Base-by-base conservation (phyloP, 1,284 basidiomycete genomes). In the Neolentinus lepideus region DNA sequence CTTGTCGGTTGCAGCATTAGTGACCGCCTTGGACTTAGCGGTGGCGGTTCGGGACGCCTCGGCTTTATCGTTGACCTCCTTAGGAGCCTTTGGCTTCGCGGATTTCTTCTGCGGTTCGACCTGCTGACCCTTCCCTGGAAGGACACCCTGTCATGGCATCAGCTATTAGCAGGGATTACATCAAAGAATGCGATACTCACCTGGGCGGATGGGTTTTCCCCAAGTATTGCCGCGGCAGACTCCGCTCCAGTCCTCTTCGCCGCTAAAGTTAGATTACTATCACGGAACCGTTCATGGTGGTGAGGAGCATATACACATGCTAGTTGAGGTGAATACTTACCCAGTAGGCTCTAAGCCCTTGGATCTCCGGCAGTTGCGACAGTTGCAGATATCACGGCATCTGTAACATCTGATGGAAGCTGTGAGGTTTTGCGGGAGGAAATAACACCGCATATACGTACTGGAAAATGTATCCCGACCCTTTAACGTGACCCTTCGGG, bases 301-400 rank as follows among this genome's bases (percentile, higher is more conserved):
- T 54, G 56, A 51, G 36, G 10, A 51, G 46, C n/a, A 45, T 6
- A 14, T 11, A 21, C 12, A 21, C 38, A 16, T 50, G 8, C 47
- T 6, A 22, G 6, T 9, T 6, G 9, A 25, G 24, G 21, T 45
- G 29, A 35, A 26, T 25, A 62, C 76, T 43, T 60, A 86, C 86
- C 83, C 83, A 25, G 75, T 76, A 1, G 83, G 74, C 51, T 76
- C 74, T 35, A 85, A 69, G 14, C 85, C 83, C 64, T 81, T 76
- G 11, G 76, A 69, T 67, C 83, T 86, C 54, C 81, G 76, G 67
- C 88, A 90, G 1, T 63, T 65, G 36, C 75, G 73, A 59, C 88
- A 90, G 63, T 83, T 87, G 67, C 88, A 90, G 2, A 73, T 68
- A 60, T 77, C 80, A 54, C 75, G 71, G 59, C 88, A 90, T 63